These are phyloP conservation scores for Alternaria brassicicola DNA, from an alignment of 2,329 filamentous ascomycete species.

Conservation along the genomic window DNA sequence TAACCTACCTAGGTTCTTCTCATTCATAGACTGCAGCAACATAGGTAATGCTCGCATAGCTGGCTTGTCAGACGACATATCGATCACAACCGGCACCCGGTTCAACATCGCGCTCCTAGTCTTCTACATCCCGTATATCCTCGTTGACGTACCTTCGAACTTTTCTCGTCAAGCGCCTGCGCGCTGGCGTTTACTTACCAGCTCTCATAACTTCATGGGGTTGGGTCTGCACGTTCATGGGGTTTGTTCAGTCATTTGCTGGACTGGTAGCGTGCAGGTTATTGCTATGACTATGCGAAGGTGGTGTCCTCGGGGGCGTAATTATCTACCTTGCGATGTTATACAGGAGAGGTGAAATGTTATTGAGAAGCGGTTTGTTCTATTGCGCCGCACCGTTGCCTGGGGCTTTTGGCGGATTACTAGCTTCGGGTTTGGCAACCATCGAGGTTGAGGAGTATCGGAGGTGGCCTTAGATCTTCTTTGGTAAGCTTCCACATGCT, in stretches of 20 bases:
- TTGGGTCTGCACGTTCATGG: constrained; percentile 49
- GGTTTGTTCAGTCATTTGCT: constrained; percentile 50
- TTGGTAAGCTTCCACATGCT: constrained; percentile 14
- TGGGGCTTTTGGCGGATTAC: constrained; percentile 52
- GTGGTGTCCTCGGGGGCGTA: constrained; percentile 50
- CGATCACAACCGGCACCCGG: constrained; percentile 46
- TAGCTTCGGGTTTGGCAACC: constrained; percentile 51
- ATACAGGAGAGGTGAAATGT: constrained; percentile 49
- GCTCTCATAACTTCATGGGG: constrained; percentile 51
- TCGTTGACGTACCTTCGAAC: constrained; percentile 51
- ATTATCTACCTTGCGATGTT: constrained; percentile 53
- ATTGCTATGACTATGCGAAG: constrained; percentile 52
- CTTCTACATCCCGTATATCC: constrained; percentile 55
- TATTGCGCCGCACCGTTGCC: constrained; percentile 48
- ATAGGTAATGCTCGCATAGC: constrained; percentile 54
- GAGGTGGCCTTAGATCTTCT: constrained; percentile 44
- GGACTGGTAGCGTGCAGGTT: constrained; percentile 51
- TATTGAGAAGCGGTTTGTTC: constrained; percentile 50
- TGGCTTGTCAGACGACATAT: constrained; percentile 49
- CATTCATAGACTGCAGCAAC: constrained; percentile 55
- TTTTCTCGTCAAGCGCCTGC: constrained; percentile 51
- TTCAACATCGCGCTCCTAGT: constrained; percentile 54
- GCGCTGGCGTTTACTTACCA: constrained; percentile 51
- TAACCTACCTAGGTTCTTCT: constrained; percentile 41
- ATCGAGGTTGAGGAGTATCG: constrained; percentile 48